Conservation (phyloP, 106 monocot genomes). For the Acorus gramineus region DNA sequence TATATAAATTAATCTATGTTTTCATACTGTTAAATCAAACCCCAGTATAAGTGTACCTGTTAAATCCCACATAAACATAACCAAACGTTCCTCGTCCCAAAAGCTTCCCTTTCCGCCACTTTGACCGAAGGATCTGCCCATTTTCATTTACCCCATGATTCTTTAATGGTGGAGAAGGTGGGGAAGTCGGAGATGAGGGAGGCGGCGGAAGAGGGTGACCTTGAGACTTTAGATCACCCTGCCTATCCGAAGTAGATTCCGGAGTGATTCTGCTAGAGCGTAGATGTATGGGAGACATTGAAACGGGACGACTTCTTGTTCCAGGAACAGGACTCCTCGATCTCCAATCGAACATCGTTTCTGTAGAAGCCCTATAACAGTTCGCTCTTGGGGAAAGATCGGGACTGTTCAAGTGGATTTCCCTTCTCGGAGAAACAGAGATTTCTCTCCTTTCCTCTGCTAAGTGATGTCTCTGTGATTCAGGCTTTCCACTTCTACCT, state of each 20-base stretch:
- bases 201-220: constrained; percentile 86
- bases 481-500: constrained; percentile 22
- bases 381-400: constrained; percentile 19
- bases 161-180: constrained; percentile 16
- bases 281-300: constrained; percentile 45
- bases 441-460: constrained; percentile 25
- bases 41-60: constrained; percentile 29
- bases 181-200: constrained; percentile 52
- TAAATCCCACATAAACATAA: constrained; percentile 86
- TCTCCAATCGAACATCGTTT: constrained; percentile 22
- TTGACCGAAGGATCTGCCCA: constrained; percentile 20
- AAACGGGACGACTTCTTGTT: constrained; percentile 26
- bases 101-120: constrained; percentile 89
- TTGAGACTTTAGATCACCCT: constrained; percentile 51
- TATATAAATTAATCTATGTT: too few relatives aligned
- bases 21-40: background rate
- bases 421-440: constrained; percentile 37
- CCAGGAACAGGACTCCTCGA: constrained; percentile 19
- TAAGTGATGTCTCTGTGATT: constrained; percentile 16
- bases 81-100: constrained; percentile 94
- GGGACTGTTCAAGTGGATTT: constrained; percentile 7
- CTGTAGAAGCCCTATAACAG: constrained; percentile 12
- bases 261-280: constrained; percentile 19
- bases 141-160: too few relatives aligned
- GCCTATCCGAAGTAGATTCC: constrained; percentile 32